Percentiles rank a stretch among this genome's conserved stretches.
Conservation (phyloP, 139 green algal species). For the Yamagishiella unicocca region DNA sequence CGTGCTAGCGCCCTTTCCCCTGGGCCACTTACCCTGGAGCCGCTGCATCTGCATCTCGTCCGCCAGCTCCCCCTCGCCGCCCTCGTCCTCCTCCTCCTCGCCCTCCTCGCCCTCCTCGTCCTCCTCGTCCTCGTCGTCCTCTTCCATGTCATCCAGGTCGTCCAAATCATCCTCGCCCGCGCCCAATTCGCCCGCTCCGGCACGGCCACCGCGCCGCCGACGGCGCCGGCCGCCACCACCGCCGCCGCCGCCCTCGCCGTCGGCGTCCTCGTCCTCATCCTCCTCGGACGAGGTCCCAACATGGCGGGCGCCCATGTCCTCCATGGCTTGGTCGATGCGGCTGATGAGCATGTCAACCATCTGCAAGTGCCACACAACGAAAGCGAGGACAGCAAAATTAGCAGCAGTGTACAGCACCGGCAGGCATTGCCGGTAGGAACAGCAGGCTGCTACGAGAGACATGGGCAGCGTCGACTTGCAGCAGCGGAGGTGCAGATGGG, state of each 20-base stretch:
- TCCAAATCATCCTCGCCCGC: slow-evolving; percentile 11
- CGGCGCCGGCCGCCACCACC: background rate
- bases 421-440: no score
- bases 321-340: slow-evolving; percentile 40
- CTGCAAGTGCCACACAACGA: slow-evolving; percentile 2
- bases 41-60: slow-evolving; percentile 49
- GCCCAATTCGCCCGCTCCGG: background rate
- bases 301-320: slow-evolving; percentile 24
- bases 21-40: slow-evolving; percentile 42
- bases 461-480: no score
- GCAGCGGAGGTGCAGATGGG: no score
- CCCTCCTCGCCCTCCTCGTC: slow-evolving; percentile 41
- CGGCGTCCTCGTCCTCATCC: slow-evolving; percentile 14
- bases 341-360: slow-evolving; percentile 47
- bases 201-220: background rate
- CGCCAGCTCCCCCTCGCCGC: slow-evolving; percentile 43
- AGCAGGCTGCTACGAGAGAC: no score
- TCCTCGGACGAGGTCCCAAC: background rate
- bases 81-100: slow-evolving; percentile 46
- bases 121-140: slow-evolving; percentile 47
- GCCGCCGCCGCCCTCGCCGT: background rate
- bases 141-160: slow-evolving; percentile 45
- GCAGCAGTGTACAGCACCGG: background rate
- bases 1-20: no score
- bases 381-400: slow-evolving; percentile 5